phyloP scores from a whole-genome alignment of 257 asterid genomes.

The Petunia secreta region DNA sequence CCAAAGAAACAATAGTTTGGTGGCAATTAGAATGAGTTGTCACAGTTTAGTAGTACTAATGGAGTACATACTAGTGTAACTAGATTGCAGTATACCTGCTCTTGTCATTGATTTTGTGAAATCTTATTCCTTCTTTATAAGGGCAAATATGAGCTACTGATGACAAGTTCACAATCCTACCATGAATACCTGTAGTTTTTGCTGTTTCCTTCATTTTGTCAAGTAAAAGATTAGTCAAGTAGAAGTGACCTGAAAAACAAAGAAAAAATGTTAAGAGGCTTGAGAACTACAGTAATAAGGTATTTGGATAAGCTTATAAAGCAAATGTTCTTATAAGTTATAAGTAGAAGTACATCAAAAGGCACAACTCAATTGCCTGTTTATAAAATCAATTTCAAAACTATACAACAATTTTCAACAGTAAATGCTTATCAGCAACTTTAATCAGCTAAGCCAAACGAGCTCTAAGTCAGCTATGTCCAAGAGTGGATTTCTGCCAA shows the following conservation, averaged over 20 bases:
- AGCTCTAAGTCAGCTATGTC: background rate
- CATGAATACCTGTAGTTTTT: slow-evolving; percentile 62
- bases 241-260: slow-evolving; percentile 72
- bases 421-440: too few relatives aligned
- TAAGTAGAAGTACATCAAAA: too few relatives aligned
- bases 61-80: background rate
- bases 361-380: too few relatives aligned
- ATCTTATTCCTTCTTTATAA: slow-evolving; percentile 58
- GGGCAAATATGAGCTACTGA: slow-evolving; percentile 70
- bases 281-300: too few relatives aligned
- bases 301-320: too few relatives aligned
- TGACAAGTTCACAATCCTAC: slow-evolving; percentile 78
- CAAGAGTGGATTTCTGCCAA: background rate
- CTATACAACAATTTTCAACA: too few relatives aligned
- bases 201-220: slow-evolving; percentile 86
- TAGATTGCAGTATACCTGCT: slow-evolving; percentile 41
- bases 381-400: too few relatives aligned
- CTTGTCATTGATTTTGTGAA: slow-evolving; percentile 59
- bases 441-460: background rate
- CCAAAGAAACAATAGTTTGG: background rate
- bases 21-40: background rate
- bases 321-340: too few relatives aligned
- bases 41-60: background rate
- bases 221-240: slow-evolving; percentile 87
- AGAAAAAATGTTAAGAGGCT: background rate